These are phyloP conservation scores for Penicillium dipodomyicola DNA, from an alignment of 495 filamentous ascomycete species.

Conservation along the genomic window DNA sequence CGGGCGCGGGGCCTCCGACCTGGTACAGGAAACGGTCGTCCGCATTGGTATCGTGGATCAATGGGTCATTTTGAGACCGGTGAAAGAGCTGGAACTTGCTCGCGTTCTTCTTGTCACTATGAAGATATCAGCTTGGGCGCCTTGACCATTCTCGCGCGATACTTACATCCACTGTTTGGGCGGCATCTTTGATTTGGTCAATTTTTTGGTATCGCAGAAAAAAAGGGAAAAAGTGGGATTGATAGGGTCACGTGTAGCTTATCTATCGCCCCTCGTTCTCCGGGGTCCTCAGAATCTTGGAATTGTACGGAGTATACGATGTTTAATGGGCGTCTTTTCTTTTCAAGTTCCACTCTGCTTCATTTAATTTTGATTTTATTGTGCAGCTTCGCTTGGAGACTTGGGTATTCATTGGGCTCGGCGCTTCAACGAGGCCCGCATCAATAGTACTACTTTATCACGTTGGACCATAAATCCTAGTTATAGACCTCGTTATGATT, in stretches of 20 bases:
- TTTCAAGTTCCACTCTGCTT: neutral
- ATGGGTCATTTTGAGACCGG: conserved; percentile 93
- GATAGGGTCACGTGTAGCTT: conserved; percentile 41
- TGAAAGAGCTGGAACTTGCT: conserved; percentile 91
- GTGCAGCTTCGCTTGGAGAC: conserved; percentile 12
- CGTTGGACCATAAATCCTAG: neutral
- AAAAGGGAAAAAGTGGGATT: conserved; percentile 37
- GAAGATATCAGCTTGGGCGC: conserved; percentile 12
- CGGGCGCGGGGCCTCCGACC: conserved; percentile 37
- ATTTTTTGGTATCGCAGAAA: conserved; percentile 19
- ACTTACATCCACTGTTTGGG: conserved; percentile 84
- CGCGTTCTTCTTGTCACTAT: conserved; percentile 90
- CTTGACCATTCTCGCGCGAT: no score
- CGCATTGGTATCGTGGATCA: conserved; percentile 82
- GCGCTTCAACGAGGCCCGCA: conserved; percentile 3
- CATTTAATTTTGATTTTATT: neutral
- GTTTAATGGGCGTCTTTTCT: neutral
- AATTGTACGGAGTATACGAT: conserved; percentile 4
- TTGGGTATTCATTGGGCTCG: conserved; percentile 15
- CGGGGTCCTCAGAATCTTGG: conserved; percentile 21
- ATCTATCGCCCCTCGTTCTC: conserved; percentile 37
- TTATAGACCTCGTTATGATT: neutral
- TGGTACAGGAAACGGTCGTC: conserved; percentile 75
- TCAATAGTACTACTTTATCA: neutral
- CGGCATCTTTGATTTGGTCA: conserved; percentile 58